A percentile compares a stretch with the other conserved stretches of the same genome.
Evolutionary conservation across 2,329 filamentous ascomycete genomes (phyloP).

Genomic region (Pseudogymnoascus sp.): DNA sequence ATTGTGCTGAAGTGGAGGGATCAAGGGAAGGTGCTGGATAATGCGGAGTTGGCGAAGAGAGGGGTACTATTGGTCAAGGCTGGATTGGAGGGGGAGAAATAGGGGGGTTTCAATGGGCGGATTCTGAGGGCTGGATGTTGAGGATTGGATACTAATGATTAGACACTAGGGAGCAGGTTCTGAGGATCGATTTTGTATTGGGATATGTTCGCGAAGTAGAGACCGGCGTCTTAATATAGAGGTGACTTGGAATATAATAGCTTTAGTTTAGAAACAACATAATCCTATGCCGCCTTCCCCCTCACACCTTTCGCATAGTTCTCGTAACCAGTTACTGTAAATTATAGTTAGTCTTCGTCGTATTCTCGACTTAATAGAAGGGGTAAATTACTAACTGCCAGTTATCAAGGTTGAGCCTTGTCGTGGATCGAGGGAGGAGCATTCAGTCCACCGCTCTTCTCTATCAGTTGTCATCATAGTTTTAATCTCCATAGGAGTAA

Average conservation of each 20-base stretch:
- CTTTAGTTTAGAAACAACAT: slow-evolving; percentile 26
- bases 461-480: too few relatives aligned
- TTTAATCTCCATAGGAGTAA: too few relatives aligned
- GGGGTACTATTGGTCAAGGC: neutral
- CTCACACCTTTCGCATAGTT: neutral
- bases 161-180: neutral
- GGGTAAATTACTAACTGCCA: slow-evolving; percentile 12
- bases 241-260: neutral
- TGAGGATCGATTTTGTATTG: neutral
- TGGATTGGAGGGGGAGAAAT: neutral
- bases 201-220: neutral
- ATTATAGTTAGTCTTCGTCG: slow-evolving; percentile 12
- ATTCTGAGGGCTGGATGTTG: neutral
- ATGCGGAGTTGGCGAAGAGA: neutral
- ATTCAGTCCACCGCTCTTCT: slow-evolving; percentile 12
- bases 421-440: slow-evolving; percentile 1
- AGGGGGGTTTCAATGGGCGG: neutral
- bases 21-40: neutral
- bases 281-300: slow-evolving; percentile 25
- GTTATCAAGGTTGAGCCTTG: slow-evolving; percentile 6
- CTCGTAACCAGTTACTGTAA: slow-evolving; percentile 6
- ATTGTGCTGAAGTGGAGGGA: neutral
- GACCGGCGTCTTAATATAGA: neutral
- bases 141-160: neutral
- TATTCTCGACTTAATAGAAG: slow-evolving; percentile 9